phyloP scores from a whole-genome alignment of 768 basidiomycete genomes.

The Trametes cingulata region DNA sequence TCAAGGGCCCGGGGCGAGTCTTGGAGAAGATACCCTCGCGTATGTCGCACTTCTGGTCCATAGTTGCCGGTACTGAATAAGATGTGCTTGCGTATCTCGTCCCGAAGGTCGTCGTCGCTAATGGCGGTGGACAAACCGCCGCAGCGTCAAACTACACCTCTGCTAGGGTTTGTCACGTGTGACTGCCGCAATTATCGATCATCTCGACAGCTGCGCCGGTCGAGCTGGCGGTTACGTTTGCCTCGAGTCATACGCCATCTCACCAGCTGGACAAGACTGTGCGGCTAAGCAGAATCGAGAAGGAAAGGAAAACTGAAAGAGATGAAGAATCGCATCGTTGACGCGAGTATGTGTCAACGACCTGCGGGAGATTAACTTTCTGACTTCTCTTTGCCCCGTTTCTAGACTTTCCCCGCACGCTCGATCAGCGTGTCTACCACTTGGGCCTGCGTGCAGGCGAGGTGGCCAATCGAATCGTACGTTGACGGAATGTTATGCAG shows the following conservation, averaged over 20 bases:
- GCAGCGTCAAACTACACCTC: conserved; percentile 9
- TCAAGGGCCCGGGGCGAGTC: not conserved
- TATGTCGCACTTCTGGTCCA: not conserved
- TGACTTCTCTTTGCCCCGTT: conserved; percentile 5
- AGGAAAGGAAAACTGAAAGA: not conserved
- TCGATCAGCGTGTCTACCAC: conserved; percentile 76
- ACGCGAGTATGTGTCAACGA: conserved; percentile 18
- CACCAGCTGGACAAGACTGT: conserved; percentile 2
- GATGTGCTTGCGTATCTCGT: not conserved
- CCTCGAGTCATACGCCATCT: not conserved
- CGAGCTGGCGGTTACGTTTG: not conserved
- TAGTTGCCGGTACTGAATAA: not conserved
- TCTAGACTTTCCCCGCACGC: conserved; percentile 75
- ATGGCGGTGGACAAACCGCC: not conserved
- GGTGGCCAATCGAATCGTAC: conserved; percentile 78
- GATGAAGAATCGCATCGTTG: conserved; percentile 19
- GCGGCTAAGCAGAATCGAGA: not conserved
- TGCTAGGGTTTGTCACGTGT: conserved; percentile 16
- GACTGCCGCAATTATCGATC: conserved; percentile 13
- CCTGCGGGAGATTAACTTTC: conserved; percentile 7
- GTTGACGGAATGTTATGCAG: conserved; percentile 18
- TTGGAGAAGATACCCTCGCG: not conserved
- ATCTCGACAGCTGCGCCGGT: not conserved
- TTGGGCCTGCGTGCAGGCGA: conserved; percentile 74
- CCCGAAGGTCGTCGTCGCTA: not conserved